Evolutionary conservation across 2,329 filamentous ascomycete genomes (phyloP).

Genomic region (Arthrobotrys entomopaga): DNA sequence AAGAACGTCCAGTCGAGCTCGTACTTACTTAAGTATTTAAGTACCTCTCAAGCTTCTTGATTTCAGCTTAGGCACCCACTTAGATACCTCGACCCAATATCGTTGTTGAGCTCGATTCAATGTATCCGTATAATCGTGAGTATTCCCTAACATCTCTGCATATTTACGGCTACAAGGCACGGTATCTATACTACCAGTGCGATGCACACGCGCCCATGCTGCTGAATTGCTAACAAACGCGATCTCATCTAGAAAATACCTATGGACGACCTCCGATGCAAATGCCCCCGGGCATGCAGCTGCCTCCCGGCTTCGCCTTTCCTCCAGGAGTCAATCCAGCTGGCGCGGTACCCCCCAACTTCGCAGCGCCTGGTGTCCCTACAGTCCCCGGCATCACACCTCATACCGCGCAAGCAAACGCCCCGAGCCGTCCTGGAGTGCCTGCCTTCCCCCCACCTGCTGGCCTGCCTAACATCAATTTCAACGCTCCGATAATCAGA

Average conservation of each 20-base stretch:
- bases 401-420: constrained; percentile 78
- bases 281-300: constrained; percentile 57
- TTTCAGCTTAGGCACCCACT: no score
- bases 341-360: constrained; percentile 50
- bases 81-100: no score
- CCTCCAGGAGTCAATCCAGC: constrained; percentile 56
- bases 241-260: constrained; percentile 42
- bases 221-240: no score
- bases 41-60: no score
- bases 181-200: no score
- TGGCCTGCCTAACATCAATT: constrained; percentile 97
- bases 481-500: constrained; percentile 94
- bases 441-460: constrained; percentile 86
- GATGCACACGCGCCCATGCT: no score
- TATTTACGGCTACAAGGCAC: neutral
- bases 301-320: constrained; percentile 54
- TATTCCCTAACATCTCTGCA: neutral
- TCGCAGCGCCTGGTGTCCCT: constrained; percentile 79
- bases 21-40: no score
- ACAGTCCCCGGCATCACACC: constrained; percentile 80
- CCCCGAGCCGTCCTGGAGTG: constrained; percentile 74
- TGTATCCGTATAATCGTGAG: constrained; percentile 60
- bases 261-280: constrained; percentile 59
- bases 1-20: no score
- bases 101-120: constrained; percentile 5